A percentile compares a stretch with the other conserved stretches of the same genome.
Evolutionary conservation across 495 filamentous ascomycete species (phyloP).

Genomic region (Talaromyces stipitatus): DNA sequence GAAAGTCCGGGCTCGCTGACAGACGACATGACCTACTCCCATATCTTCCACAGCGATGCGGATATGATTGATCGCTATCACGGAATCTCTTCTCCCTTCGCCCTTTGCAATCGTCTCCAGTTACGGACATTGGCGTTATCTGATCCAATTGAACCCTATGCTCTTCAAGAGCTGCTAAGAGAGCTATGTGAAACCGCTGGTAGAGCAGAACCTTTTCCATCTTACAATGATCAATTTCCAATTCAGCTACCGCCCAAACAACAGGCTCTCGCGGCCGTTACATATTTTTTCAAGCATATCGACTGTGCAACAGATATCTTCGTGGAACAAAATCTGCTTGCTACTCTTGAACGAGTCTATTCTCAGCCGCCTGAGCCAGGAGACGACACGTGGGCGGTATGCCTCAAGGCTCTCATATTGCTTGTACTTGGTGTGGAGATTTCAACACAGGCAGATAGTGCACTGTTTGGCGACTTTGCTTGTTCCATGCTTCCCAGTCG

Average conservation of each 20-base stretch:
- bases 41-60: not conserved
- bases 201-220: not conserved
- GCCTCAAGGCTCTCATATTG: not conserved
- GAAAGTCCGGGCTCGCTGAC: not conserved
- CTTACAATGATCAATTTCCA: not conserved
- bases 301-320: constrained; percentile 1
- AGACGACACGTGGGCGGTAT: constrained; percentile 1
- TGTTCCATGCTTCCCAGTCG: not conserved
- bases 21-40: not conserved
- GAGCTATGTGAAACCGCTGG: not conserved
- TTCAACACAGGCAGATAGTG: not conserved
- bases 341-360: not conserved
- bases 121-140: not conserved
- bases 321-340: not conserved
- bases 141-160: not conserved
- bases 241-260: constrained; percentile 2
- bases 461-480: not conserved
- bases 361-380: not conserved
- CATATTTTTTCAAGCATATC: not conserved
- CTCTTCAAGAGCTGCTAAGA: not conserved
- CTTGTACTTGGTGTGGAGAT: constrained; percentile 1
- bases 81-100: not conserved
- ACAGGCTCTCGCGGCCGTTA: not conserved
- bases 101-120: not conserved
- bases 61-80: constrained; percentile 1